A percentile compares a stretch with the other conserved stretches of the same genome.
phyloP scores from a whole-genome alignment of 768 basidiomycete species.

The Mycena indigotica region DNA sequence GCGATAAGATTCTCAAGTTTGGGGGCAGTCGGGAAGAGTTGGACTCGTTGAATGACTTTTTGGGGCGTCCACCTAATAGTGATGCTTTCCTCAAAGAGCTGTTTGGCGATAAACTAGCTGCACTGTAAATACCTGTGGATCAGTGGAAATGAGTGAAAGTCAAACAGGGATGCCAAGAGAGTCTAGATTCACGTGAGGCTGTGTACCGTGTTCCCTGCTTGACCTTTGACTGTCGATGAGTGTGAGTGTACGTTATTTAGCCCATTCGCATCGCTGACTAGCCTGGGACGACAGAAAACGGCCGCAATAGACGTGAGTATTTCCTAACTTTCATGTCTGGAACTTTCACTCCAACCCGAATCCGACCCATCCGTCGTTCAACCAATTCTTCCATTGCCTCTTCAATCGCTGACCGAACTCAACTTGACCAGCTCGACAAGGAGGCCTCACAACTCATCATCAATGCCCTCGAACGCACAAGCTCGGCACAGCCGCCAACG shows the following conservation, averaged over 20 bases:
- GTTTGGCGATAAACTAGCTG: slow-evolving; percentile 47
- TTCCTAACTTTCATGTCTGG: slow-evolving; percentile 12
- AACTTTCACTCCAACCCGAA: slow-evolving; percentile 7
- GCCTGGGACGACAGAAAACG: slow-evolving; percentile 10
- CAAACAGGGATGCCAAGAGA: not conserved
- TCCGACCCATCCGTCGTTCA: slow-evolving; percentile 6
- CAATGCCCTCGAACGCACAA: slow-evolving; percentile 54
- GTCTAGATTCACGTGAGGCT: not conserved
- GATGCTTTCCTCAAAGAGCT: slow-evolving; percentile 74
- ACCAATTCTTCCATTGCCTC: slow-evolving; percentile 1
- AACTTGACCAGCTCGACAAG: slow-evolving; percentile 44
- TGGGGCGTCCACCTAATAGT: slow-evolving; percentile 73
- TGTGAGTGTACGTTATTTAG: slow-evolving; percentile 18
- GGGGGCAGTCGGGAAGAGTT: slow-evolving; percentile 82
- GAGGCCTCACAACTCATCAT: slow-evolving; percentile 48
- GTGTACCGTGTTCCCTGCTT: not conserved
- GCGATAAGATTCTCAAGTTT: slow-evolving; percentile 70
- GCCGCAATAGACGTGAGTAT: slow-evolving; percentile 15
- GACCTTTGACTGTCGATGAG: not conserved
- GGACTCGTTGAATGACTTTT: slow-evolving; percentile 80
- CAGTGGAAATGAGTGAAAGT: not conserved
- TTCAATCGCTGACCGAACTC: slow-evolving; percentile 6
- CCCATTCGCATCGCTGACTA: slow-evolving; percentile 8
- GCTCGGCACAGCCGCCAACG: slow-evolving; percentile 33
- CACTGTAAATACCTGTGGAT: not conserved